A percentile compares a stretch with the other conserved stretches of the same genome.
Evolutionary conservation across 1,284 basidiomycete genomes (phyloP).

Genomic region (Trichosporon sp.): DNA sequence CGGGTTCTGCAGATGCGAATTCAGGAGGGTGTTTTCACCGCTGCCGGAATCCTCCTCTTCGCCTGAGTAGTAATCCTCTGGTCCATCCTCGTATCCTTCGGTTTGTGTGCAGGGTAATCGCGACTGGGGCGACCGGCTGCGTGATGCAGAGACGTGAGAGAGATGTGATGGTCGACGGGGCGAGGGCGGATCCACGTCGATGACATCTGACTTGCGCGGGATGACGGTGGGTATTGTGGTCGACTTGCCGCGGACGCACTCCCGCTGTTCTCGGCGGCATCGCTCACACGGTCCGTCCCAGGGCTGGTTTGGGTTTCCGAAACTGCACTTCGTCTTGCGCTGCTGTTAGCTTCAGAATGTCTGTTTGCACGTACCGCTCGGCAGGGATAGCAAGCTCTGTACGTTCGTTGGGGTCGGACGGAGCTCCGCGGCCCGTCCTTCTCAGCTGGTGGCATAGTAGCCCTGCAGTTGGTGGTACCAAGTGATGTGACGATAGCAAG

Average conservation of each 20-base stretch:
- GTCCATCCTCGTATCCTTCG: not conserved
- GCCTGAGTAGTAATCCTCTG: not conserved
- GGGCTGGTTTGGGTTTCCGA: conserved; percentile 28
- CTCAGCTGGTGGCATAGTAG: not conserved
- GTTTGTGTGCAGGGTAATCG: not conserved
- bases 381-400: conserved; percentile 26
- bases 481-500: not conserved
- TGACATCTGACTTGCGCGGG: not conserved
- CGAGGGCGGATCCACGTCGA: not conserved
- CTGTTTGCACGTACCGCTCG: not conserved
- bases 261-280: conserved; percentile 26
- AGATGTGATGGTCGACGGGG: not conserved
- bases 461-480: not conserved
- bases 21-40: conserved; percentile 19
- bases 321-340: conserved; percentile 31
- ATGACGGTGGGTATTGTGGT: conserved; percentile 16
- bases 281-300: conserved; percentile 31
- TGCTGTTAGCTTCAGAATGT: not conserved
- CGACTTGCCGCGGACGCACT: conserved; percentile 24
- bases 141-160: not conserved
- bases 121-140: not conserved
- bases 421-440: conserved; percentile 12
- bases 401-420: conserved; percentile 24
- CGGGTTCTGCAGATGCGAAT: conserved; percentile 26
- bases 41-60: not conserved